Evolutionary conservation across 2,329 filamentous ascomycete species (phyloP).

Genomic region (Cordyceps javanica): DNA sequence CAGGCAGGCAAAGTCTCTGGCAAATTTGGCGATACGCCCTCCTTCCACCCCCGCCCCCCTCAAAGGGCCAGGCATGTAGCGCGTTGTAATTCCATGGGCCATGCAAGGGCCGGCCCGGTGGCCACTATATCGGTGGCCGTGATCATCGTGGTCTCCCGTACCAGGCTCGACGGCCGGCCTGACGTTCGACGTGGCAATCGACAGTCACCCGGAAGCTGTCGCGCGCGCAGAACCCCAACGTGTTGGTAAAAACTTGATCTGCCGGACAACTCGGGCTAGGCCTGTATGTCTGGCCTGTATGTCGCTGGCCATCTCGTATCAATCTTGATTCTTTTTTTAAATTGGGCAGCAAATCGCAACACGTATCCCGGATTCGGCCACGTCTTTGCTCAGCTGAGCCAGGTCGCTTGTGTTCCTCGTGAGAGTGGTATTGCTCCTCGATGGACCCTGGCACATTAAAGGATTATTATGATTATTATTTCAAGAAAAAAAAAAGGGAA

Average conservation of each 20-base stretch:
- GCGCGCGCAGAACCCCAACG: not conserved
- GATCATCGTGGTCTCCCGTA: not conserved
- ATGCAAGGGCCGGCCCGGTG: slow-evolving; percentile 11
- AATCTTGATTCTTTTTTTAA: not conserved
- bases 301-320: not conserved
- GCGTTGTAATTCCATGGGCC: slow-evolving; percentile 2
- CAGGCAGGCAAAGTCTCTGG: not conserved
- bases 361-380: not conserved
- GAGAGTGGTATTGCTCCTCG: not conserved
- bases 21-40: no score
- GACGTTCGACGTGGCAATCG: slow-evolving; percentile 7
- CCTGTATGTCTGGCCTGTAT: not conserved
- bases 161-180: not conserved
- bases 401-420: not conserved
- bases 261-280: not conserved
- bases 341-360: slow-evolving; percentile 7
- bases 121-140: not conserved
- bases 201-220: not conserved
- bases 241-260: not conserved
- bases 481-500: no score
- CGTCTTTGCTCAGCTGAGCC: slow-evolving; percentile 6
- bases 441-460: not conserved
- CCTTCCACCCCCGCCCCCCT: no score
- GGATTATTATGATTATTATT: not conserved
- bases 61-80: no score